A percentile compares a stretch with the other conserved stretches of the same genome.
phyloP scores from a whole-genome alignment of 352 stramenopile genomes.

The Globisporangium recalcitrans region DNA sequence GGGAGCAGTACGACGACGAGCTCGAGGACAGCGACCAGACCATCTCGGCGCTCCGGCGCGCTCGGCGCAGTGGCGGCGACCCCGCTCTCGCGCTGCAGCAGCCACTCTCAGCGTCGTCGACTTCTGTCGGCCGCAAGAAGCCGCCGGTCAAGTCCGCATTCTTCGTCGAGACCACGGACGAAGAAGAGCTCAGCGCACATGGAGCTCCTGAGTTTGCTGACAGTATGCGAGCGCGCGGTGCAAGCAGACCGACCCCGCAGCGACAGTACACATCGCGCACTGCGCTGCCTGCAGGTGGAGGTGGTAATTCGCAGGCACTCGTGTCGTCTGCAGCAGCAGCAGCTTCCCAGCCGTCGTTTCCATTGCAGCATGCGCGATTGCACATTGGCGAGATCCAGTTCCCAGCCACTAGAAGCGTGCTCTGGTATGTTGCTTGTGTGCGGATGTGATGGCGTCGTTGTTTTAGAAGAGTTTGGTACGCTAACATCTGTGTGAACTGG shows the following conservation, averaged over 20 bases:
- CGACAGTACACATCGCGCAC: not conserved
- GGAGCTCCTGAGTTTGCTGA: not conserved
- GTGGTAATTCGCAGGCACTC: not conserved
- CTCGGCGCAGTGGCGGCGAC: not conserved
- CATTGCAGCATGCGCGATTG: conserved; percentile 20
- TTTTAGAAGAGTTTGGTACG: not conserved
- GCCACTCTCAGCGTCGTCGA: not conserved
- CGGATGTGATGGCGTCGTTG: not conserved
- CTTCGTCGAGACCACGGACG: conserved; percentile 71
- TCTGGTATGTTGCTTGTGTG: conserved; percentile 34
- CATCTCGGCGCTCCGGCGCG: conserved; percentile 22
- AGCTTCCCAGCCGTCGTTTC: not conserved
- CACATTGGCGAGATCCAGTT: conserved; percentile 64
- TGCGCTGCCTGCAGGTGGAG: not conserved
- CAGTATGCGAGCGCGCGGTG: not conserved
- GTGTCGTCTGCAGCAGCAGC: conserved; percentile 12
- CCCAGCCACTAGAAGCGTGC: conserved; percentile 50
- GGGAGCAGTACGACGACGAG: conserved; percentile 50
- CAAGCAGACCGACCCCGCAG: not conserved
- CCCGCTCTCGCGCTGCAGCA: not conserved
- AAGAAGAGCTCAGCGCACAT: conserved; percentile 29
- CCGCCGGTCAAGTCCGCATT: conserved; percentile 39
- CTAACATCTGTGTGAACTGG: not conserved
- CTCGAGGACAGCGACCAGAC: conserved; percentile 70
- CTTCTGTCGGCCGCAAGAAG: conserved; percentile 10